Evolutionary conservation across 768 basidiomycete genomes (phyloP).

Genomic region (Coprinopsis marcescibilis): DNA sequence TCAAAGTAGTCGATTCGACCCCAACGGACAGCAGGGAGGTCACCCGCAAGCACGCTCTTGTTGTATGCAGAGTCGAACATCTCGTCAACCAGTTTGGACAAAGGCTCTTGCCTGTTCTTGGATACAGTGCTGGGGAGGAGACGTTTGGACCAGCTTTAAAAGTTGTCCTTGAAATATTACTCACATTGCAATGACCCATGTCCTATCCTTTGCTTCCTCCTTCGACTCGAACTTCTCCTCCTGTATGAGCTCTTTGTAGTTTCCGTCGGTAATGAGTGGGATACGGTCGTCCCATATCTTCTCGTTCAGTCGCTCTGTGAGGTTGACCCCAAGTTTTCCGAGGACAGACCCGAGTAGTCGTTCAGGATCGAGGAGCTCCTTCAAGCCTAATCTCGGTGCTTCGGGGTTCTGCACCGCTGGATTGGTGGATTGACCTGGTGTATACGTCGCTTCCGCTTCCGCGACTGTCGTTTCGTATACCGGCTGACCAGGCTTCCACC

Average conservation of each 20-base stretch:
- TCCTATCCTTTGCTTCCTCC: constrained; percentile 53
- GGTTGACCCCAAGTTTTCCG: constrained; percentile 59
- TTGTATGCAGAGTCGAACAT: constrained; percentile 75
- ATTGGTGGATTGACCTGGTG: constrained; percentile 11
- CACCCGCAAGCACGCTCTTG: constrained; percentile 48
- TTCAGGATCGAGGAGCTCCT: constrained; percentile 32
- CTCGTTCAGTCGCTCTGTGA: constrained; percentile 39
- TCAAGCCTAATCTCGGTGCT: constrained; percentile 12
- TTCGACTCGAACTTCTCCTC: constrained; percentile 61
- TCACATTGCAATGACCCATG: constrained; percentile 79
- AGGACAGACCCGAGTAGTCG: constrained; percentile 48
- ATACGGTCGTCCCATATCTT: constrained; percentile 67
- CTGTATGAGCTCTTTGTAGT: constrained; percentile 65
- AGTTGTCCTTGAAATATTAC: constrained; percentile 20
- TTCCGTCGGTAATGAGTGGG: constrained; percentile 77
- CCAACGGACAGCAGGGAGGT: constrained; percentile 70
- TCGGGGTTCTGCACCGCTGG: neutral
- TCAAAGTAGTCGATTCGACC: constrained; percentile 85
- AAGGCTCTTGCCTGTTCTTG: constrained; percentile 50
- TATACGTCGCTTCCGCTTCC: constrained; percentile 18
- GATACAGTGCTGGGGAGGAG: constrained; percentile 44
- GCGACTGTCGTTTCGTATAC: constrained; percentile 24
- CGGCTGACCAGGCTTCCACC: constrained; percentile 77
- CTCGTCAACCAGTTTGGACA: constrained; percentile 67
- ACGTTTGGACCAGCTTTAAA: constrained; percentile 3